Conservation (phyloP, 139 green algal species). For the Tetraselmis striata region DNA sequence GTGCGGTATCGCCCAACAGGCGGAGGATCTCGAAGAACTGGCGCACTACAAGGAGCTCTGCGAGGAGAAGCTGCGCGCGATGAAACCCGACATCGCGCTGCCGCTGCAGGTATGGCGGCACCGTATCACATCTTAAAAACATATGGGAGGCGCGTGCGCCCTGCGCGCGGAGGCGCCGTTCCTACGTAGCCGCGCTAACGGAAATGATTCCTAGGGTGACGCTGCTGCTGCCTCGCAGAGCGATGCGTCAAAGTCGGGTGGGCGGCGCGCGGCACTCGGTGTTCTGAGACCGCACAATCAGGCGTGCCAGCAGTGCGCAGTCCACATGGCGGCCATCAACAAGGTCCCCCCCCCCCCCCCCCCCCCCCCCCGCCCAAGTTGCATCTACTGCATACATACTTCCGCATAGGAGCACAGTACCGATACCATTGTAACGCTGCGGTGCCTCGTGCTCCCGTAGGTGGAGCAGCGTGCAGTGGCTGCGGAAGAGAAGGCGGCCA, state of each 20-base stretch:
- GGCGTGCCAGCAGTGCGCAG: neutral
- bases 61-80: neutral
- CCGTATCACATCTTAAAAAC: too few relatives aligned
- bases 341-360: neutral
- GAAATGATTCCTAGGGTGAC: too few relatives aligned
- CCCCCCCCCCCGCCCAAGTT: neutral
- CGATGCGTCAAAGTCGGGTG: neutral
- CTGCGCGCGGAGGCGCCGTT: too few relatives aligned
- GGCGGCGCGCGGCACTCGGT: too few relatives aligned
- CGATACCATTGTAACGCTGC: too few relatives aligned
- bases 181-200: too few relatives aligned
- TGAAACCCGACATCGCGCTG: neutral
- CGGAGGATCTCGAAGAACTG: neutral
- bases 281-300: neutral
- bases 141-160: too few relatives aligned
- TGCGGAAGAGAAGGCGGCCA: neutral
- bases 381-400: neutral
- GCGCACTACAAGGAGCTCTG: neutral
- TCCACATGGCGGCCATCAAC: neutral
- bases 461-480: neutral
- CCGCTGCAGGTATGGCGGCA: neutral
- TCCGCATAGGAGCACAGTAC: neutral
- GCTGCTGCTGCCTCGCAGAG: too few relatives aligned
- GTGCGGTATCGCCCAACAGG: neutral
- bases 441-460: too few relatives aligned